phyloP scores from a whole-genome alignment of 257 asterid species.

The Henckelia pumila region DNA sequence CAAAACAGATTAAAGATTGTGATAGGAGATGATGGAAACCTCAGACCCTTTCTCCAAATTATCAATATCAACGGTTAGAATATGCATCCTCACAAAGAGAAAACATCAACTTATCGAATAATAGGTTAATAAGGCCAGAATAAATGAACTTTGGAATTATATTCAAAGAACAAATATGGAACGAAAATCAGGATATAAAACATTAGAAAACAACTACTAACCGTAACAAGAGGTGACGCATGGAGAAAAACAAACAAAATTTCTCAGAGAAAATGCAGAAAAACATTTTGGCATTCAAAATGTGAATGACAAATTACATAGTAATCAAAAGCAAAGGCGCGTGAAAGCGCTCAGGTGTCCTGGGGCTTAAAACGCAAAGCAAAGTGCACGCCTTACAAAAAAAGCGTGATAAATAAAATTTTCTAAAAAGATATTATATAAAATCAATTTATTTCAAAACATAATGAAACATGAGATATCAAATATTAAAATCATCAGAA shows the following conservation, averaged over 20 bases:
- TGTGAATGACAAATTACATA: neutral
- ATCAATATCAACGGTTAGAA: slow-evolving; percentile 13
- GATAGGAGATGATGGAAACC: neutral
- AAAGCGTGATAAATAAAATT: too few relatives aligned
- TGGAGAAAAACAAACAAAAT: slow-evolving; percentile 2
- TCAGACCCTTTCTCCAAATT: neutral
- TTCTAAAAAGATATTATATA: too few relatives aligned
- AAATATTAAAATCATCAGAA: too few relatives aligned
- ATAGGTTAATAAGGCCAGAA: slow-evolving; percentile 21
- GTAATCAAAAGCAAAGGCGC: too few relatives aligned
- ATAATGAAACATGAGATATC: too few relatives aligned
- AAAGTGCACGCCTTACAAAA: too few relatives aligned
- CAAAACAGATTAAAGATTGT: neutral
- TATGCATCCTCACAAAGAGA: neutral
- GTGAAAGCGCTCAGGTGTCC: too few relatives aligned
- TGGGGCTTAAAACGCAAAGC: too few relatives aligned
- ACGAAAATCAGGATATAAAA: neutral
- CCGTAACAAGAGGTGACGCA: neutral
- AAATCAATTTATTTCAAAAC: too few relatives aligned
- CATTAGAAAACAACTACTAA: neutral
- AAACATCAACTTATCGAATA: slow-evolving; percentile 15
- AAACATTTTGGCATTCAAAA: slow-evolving; percentile 5
- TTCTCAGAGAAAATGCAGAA: neutral
- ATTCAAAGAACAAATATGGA: slow-evolving; percentile 8
- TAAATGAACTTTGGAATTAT: neutral